Evolutionary conservation across 1,284 basidiomycete genomes (phyloP), one percentile per base, ranked within the genome.

Genomic region (Cerrena zonata): DNA sequence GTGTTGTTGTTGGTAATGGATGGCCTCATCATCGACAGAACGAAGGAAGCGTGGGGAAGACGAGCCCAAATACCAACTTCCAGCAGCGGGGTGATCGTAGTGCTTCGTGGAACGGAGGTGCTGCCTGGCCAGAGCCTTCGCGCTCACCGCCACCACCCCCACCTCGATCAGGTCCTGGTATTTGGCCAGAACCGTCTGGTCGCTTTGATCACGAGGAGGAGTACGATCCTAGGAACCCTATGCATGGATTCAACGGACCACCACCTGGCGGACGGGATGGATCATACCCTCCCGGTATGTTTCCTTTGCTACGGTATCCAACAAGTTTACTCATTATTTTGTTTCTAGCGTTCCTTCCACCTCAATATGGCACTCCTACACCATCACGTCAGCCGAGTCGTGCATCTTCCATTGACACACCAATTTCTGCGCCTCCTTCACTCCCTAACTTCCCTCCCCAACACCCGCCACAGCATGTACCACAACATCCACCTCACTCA

Each of bases 1-100:
- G 37, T 40, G 43, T 50, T 42, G 27, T 47, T 12, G 45, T 51
- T 23, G 52, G 52, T 15, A 46, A 42, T 24, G 49, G 45, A 18
- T 53, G 52, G 52, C 51, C 51, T 1, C 34, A 46, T 36, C 47
- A 44, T 24, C 44, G 44, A 15, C 30, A 34, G 15, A 15, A 15
- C 7, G 15, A 34, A 7, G 15, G 30, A 7, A 15, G 7, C 30
- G 15, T 15, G 7, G 15, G 7, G 7, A 7, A 7, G 30, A 7
- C 30, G 7, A 34, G 15, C 7, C 30, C 30, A 34, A 34, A 34
- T 34, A 7, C 15, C 7, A 34, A 34, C 30, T 7, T 7, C 15
- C 30, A 34, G 15, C 30, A 34, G 30, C 30, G 30, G 7, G 30
- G 15, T 15, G 30, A 34, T 34, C 30, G 30, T 34, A 34, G 30